Conservation (phyloP, 352 stramenopile species). For the Aphanomyces cochlioides region DNA sequence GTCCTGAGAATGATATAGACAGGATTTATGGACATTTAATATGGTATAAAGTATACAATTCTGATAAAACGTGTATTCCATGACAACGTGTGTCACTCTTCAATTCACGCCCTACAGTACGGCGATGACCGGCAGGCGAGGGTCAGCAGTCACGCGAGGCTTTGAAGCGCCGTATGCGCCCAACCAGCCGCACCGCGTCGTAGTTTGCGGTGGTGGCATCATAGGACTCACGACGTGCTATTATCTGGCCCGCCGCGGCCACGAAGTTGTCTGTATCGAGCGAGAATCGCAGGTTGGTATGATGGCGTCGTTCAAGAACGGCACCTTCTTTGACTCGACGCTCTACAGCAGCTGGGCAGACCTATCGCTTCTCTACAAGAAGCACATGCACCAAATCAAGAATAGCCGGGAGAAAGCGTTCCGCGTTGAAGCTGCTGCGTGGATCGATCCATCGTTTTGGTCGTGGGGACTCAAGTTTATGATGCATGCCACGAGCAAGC, state of each 20-base stretch:
- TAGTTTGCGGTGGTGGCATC: conserved; percentile 82
- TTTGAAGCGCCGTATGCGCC: conserved; percentile 23
- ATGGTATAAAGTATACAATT: too few species aligned
- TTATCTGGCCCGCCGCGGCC: conserved; percentile 78
- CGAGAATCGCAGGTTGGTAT: conserved; percentile 75
- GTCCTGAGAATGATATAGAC: too few species aligned
- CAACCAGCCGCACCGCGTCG: conserved; percentile 66
- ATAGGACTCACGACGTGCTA: conserved; percentile 82
- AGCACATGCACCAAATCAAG: conserved; percentile 25
- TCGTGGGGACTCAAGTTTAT: conserved; percentile 84
- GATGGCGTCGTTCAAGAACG: conserved; percentile 77
- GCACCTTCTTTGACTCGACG: conserved; percentile 75
- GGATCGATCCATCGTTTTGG: conserved; percentile 80
- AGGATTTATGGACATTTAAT: too few species aligned
- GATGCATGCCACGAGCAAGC: conserved; percentile 71
- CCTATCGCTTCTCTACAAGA: conserved; percentile 46
- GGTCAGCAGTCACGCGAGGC: conserved; percentile 22
- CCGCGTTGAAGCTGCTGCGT: conserved; percentile 77
- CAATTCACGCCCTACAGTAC: conserved; percentile 1
- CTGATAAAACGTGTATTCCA: too few species aligned
- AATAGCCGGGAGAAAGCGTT: conserved; percentile 61
- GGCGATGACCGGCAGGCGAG: conserved; percentile 4
- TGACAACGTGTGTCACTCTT: neutral
- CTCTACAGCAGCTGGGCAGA: conserved; percentile 81
- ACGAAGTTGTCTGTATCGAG: conserved; percentile 84